Conservation (phyloP, 2,329 filamentous ascomycete species). For the Trichophyton verrucosum region DNA sequence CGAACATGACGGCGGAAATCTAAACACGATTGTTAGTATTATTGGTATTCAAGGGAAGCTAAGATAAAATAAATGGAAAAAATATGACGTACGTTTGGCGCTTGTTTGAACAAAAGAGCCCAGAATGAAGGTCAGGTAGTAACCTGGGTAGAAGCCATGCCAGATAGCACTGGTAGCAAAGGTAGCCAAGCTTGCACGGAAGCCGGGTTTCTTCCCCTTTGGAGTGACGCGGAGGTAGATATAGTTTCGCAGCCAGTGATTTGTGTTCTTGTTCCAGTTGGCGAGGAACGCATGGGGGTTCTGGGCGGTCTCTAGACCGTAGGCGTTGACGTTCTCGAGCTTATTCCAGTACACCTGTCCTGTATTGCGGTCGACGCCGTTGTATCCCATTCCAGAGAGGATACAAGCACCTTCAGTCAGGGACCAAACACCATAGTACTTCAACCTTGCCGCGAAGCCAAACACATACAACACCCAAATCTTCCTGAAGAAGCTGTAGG, state of each 20-base stretch:
- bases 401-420: slow-evolving; percentile 92
- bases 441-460: slow-evolving; percentile 66
- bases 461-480: slow-evolving; percentile 75
- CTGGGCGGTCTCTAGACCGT: slow-evolving; percentile 76
- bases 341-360: slow-evolving; percentile 84
- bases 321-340: slow-evolving; percentile 76
- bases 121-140: slow-evolving; percentile 82
- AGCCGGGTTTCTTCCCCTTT: slow-evolving; percentile 89
- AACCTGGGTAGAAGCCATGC: slow-evolving; percentile 97
- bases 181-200: slow-evolving; percentile 84
- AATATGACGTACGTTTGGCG: slow-evolving; percentile 61
- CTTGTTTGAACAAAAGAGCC: slow-evolving; percentile 85
- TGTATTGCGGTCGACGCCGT: slow-evolving; percentile 73
- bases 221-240: slow-evolving; percentile 92
- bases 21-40: slow-evolving; percentile 26
- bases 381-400: slow-evolving; percentile 83
- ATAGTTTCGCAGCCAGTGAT: slow-evolving; percentile 91
- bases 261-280: slow-evolving; percentile 98
- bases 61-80: not conserved
- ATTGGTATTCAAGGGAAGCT: no score
- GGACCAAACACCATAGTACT: slow-evolving; percentile 95
- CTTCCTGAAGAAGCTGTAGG: slow-evolving; percentile 56
- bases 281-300: slow-evolving; percentile 87
- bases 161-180: slow-evolving; percentile 92
- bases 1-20: slow-evolving; percentile 81